Percentiles rank a stretch among this genome's conserved stretches.
These are phyloP conservation scores for Brettanomyces bruxellensis DNA, from an alignment of 805 yeast genomes.

Conservation along the genomic window DNA sequence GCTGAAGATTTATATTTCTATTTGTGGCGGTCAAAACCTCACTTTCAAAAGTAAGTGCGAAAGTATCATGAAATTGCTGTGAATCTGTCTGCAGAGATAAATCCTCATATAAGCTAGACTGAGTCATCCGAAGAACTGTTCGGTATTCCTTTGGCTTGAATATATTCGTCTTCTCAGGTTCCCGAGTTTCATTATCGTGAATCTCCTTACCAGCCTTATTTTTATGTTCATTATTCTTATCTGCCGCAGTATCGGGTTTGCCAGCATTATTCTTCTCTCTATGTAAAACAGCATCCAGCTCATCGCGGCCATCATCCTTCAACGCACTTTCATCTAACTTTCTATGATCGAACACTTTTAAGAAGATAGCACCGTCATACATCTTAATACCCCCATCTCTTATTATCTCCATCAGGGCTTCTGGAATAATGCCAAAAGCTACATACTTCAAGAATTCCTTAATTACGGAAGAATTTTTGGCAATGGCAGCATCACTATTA, in stretches of 20 bases:
- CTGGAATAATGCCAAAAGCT: slow-evolving; percentile 76
- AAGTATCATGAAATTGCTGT: slow-evolving; percentile 67
- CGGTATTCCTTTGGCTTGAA: slow-evolving; percentile 65
- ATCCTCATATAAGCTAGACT: slow-evolving; percentile 75
- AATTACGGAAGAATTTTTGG: slow-evolving; percentile 67
- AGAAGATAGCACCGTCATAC: slow-evolving; percentile 83
- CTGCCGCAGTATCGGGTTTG: slow-evolving; percentile 1
- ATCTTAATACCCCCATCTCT: slow-evolving; percentile 77
- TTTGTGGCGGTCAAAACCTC: slow-evolving; percentile 73
- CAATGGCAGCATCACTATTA: slow-evolving; percentile 78
- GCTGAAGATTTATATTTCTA: slow-evolving; percentile 67
- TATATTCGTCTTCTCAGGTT: slow-evolving; percentile 4
- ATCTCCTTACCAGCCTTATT: neutral
- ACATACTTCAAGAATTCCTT: slow-evolving; percentile 75
- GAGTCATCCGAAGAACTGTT: slow-evolving; percentile 73
- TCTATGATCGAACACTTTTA: slow-evolving; percentile 84
- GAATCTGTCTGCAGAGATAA: slow-evolving; percentile 75
- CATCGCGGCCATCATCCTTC: neutral
- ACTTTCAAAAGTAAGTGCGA: slow-evolving; percentile 79
- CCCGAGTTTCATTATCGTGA: neutral
- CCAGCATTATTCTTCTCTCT: too few species aligned
- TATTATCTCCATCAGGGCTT: slow-evolving; percentile 80
- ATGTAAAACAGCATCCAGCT: too few species aligned
- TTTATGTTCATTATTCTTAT: neutral
- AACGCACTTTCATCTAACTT: slow-evolving; percentile 22